These are phyloP conservation scores for Myriangium duriaei DNA, from an alignment of 2,329 filamentous ascomycete genomes.

Conservation along the genomic window DNA sequence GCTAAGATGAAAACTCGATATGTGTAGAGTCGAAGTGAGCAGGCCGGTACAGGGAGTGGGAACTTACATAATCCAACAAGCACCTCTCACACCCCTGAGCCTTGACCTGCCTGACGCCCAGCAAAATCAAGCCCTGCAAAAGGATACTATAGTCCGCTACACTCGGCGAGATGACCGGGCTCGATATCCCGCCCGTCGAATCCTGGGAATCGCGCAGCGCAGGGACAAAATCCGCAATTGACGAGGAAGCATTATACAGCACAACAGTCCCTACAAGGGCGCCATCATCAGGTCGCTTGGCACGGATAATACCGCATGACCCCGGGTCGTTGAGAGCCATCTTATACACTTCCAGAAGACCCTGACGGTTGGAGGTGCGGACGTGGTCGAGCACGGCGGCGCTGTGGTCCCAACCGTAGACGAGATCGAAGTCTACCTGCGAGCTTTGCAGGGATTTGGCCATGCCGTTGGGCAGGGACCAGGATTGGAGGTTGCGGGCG, in stretches of 20 bases:
- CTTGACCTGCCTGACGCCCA: conserved; percentile 74
- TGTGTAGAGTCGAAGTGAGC: background rate
- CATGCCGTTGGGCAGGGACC: conserved; percentile 66
- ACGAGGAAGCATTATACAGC: conserved; percentile 59
- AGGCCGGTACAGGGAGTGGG: conserved; percentile 2
- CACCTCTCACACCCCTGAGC: conserved; percentile 60
- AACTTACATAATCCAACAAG: conserved; percentile 66
- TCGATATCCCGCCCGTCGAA: conserved; percentile 63
- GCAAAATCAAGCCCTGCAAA: conserved; percentile 65
- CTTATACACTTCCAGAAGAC: conserved; percentile 68
- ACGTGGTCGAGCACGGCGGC: conserved; percentile 64
- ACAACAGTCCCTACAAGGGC: conserved; percentile 67
- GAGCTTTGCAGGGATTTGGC: conserved; percentile 59
- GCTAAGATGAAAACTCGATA: background rate
- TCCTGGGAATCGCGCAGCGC: conserved; percentile 45
- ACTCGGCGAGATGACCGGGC: conserved; percentile 59
- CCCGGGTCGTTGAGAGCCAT: conserved; percentile 59
- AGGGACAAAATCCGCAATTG: conserved; percentile 57
- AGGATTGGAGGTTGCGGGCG: conserved; percentile 58
- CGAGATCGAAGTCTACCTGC: conserved; percentile 68
- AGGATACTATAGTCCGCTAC: conserved; percentile 57
- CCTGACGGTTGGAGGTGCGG: conserved; percentile 59
- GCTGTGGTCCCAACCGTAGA: conserved; percentile 66
- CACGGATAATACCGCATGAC: conserved; percentile 69
- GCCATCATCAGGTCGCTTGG: conserved; percentile 56